Percentiles rank a stretch among this genome's conserved stretches.
Conservation (phyloP, 805 yeast genomes). For the Lipomyces oligophaga region DNA sequence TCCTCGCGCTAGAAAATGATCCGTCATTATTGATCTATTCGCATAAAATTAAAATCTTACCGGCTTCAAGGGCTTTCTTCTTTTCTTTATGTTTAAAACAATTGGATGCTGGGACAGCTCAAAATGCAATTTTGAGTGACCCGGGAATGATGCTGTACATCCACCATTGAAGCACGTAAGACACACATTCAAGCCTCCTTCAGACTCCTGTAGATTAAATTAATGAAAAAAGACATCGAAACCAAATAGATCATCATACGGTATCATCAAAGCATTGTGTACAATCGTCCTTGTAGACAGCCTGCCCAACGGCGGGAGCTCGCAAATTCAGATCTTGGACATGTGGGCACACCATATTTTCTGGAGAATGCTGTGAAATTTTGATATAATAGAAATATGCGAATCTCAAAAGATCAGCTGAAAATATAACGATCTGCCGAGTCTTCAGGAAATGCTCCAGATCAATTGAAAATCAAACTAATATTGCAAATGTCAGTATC, state of each 20-base stretch:
- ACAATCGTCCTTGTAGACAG: slow-evolving; percentile 83
- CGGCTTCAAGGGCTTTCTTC: slow-evolving; percentile 30
- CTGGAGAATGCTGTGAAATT: neutral
- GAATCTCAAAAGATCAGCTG: no score
- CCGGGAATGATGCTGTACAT: slow-evolving; percentile 53
- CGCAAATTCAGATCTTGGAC: slow-evolving; percentile 8
- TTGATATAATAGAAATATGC: neutral
- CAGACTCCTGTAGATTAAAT: slow-evolving; percentile 35
- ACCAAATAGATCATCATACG: slow-evolving; percentile 29
- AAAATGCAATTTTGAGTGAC: slow-evolving; percentile 55
- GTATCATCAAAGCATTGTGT: slow-evolving; percentile 78
- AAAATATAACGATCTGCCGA: no score
- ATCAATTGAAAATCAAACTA: no score
- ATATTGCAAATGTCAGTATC: no score
- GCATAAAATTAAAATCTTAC: slow-evolving; percentile 36
- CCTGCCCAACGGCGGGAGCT: slow-evolving; percentile 31
- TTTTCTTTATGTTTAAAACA: slow-evolving; percentile 54
- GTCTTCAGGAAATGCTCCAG: no score
- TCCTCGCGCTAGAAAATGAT: slow-evolving; percentile 33
- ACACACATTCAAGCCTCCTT: slow-evolving; percentile 69
- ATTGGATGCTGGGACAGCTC: slow-evolving; percentile 50
- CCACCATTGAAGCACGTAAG: slow-evolving; percentile 53
- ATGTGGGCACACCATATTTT: slow-evolving; percentile 20
- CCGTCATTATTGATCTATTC: slow-evolving; percentile 26
- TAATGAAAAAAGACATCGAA: neutral